phyloP scores from a whole-genome alignment of 73 alveolate genomes.

The Paraurostyla sp. region DNA sequence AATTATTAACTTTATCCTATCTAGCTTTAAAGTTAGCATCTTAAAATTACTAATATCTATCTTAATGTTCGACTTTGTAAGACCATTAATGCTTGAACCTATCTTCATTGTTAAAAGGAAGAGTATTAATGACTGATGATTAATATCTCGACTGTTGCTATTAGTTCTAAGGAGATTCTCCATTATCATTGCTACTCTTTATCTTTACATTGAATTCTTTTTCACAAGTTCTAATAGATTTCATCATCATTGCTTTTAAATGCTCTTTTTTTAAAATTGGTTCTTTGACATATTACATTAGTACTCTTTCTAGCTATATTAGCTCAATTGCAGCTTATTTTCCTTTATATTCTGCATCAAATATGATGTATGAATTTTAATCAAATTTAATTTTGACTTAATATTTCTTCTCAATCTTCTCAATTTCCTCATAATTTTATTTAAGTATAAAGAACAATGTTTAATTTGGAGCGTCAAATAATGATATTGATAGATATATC shows the following conservation, averaged over 20 bases:
- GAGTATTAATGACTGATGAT: too few species aligned
- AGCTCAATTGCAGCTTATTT: not conserved
- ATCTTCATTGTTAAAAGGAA: too few species aligned
- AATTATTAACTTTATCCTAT: not conserved
- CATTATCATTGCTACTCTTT: not conserved
- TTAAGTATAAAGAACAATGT: not conserved
- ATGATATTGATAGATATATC: not conserved
- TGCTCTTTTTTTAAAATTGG: not conserved
- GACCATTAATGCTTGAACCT: slow-evolving; percentile 51
- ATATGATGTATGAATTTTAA: not conserved
- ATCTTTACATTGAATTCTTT: not conserved
- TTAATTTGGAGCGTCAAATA: slow-evolving; percentile 9
- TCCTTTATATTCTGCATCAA: not conserved
- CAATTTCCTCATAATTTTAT: not conserved
- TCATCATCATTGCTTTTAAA: not conserved
- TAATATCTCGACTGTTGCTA: not conserved
- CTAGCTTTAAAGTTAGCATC: not conserved
- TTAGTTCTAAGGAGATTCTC: not conserved
- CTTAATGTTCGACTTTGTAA: slow-evolving; percentile 4
- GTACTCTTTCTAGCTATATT: not conserved
- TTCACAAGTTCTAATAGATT: not conserved
- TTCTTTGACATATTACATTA: not conserved
- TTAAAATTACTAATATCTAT: too few species aligned
- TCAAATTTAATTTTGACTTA: not conserved
- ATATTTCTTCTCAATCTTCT: not conserved